Percentiles rank a stretch among this genome's conserved stretches.
Conservation (phyloP, 2,329 filamentous ascomycete genomes). For the Moelleriella libera region DNA sequence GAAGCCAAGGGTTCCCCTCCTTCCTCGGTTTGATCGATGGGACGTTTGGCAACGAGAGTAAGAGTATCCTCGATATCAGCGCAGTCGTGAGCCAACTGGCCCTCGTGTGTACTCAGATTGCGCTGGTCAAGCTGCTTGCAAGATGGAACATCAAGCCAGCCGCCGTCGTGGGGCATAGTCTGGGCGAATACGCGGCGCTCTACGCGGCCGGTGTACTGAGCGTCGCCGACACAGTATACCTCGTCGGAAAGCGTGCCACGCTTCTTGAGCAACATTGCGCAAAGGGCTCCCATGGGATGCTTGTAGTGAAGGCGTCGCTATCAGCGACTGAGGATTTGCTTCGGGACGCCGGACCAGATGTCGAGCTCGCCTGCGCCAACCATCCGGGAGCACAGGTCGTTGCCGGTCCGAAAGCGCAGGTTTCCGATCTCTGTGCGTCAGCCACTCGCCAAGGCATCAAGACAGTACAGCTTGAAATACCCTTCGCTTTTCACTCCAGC, state of each 20-base stretch:
- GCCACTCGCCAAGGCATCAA: slow-evolving; percentile 16
- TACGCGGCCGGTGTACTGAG: slow-evolving; percentile 58
- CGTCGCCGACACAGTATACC: slow-evolving; percentile 55
- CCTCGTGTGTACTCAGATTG: slow-evolving; percentile 22
- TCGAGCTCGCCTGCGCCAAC: slow-evolving; percentile 55
- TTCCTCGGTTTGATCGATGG: slow-evolving; percentile 41
- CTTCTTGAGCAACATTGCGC: slow-evolving; percentile 33
- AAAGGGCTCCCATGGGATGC: slow-evolving; percentile 50
- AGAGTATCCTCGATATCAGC: not conserved
- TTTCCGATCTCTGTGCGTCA: slow-evolving; percentile 8
- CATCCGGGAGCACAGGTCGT: slow-evolving; percentile 62
- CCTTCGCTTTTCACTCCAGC: slow-evolving; percentile 39
- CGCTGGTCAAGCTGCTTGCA: not conserved
- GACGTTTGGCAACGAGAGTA: slow-evolving; percentile 9
- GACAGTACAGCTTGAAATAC: slow-evolving; percentile 31
- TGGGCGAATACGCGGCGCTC: slow-evolving; percentile 26
- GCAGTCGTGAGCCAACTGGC: slow-evolving; percentile 33
- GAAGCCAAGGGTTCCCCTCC: slow-evolving; percentile 20
- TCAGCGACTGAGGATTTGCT: not conserved
- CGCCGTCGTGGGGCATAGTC: slow-evolving; percentile 45
- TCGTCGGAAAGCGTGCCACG: slow-evolving; percentile 55
- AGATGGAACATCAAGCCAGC: slow-evolving; percentile 35
- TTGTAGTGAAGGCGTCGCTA: slow-evolving; percentile 31
- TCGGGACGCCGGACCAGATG: slow-evolving; percentile 7
- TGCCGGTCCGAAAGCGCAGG: slow-evolving; percentile 26